Evolutionary conservation across 179 eudicot genomes (phyloP).

Genomic region (Spergularia azorica): DNA sequence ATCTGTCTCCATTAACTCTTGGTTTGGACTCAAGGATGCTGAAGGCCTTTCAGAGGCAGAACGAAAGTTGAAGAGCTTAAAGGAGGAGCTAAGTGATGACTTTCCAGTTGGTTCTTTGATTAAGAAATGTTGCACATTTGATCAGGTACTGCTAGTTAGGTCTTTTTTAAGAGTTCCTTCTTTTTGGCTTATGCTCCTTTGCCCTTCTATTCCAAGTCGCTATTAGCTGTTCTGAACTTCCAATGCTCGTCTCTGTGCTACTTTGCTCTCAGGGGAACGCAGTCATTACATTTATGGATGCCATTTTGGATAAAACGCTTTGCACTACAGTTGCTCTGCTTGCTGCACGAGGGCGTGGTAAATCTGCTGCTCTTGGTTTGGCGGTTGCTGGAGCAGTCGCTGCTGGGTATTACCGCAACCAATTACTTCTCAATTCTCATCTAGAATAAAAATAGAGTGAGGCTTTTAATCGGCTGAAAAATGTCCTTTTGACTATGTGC

Average conservation of each 20-base stretch:
- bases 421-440: background rate
- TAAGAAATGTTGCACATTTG: constrained; percentile 78
- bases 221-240: background rate
- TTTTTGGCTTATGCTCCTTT: background rate
- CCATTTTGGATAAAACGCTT: constrained; percentile 80
- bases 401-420: constrained; percentile 59
- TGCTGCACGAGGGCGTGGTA: constrained; percentile 98
- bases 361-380: constrained; percentile 96
- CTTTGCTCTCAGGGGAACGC: constrained; percentile 64
- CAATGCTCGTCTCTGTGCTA: background rate
- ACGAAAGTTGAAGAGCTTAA: constrained; percentile 59
- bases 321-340: constrained; percentile 87
- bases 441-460: background rate
- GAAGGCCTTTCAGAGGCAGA: constrained; percentile 80
- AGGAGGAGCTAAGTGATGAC: constrained; percentile 69
- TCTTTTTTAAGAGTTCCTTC: too few species aligned
- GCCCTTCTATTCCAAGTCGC: constrained; percentile 5
- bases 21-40: constrained; percentile 48
- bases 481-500: background rate
- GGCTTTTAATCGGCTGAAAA: background rate
- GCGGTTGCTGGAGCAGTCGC: constrained; percentile 94
- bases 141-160: constrained; percentile 55
- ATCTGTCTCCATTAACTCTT: constrained; percentile 1
- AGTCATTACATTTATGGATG: constrained; percentile 80
- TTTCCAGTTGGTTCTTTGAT: constrained; percentile 84